These are phyloP conservation scores for Plasmodium billcollinsi DNA, from an alignment of 169 alveolate genomes.

Conservation along the genomic window DNA sequence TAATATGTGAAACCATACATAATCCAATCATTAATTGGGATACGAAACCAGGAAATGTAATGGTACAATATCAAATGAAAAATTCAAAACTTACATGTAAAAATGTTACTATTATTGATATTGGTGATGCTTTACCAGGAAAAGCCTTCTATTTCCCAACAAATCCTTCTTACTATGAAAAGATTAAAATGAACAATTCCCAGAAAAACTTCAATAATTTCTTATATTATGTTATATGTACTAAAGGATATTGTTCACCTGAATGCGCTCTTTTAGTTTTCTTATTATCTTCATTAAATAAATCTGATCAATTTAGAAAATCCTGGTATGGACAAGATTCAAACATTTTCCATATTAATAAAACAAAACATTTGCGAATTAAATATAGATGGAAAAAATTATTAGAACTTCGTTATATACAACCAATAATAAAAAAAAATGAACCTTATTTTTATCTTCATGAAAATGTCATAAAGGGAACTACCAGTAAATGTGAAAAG, in stretches of 20 bases:
- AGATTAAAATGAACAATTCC: constrained; percentile 46
- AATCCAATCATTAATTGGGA: constrained; percentile 84
- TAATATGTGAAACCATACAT: constrained; percentile 69
- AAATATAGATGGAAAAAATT: constrained; percentile 78
- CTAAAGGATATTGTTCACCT: constrained; percentile 85
- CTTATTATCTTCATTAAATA: constrained; percentile 78
- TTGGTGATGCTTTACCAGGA: constrained; percentile 86
- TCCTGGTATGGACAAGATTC: constrained; percentile 80
- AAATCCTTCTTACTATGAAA: constrained; percentile 77
- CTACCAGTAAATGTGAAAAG: no score
- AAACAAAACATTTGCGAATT: constrained; percentile 76
- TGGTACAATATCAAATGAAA: constrained; percentile 73
- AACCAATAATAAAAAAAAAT: constrained; percentile 42
- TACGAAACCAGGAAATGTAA: constrained; percentile 84
- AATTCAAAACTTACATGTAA: constrained; percentile 76
- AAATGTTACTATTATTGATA: constrained; percentile 81
- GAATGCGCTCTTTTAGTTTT: constrained; percentile 84
- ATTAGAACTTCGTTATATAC: constrained; percentile 70
- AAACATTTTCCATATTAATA: constrained; percentile 56
- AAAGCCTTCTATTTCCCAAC: constrained; percentile 80
- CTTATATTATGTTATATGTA: constrained; percentile 80
- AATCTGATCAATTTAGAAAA: constrained; percentile 79
- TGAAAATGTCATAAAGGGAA: no score
- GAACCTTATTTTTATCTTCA: neutral
- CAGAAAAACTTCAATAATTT: constrained; percentile 55